Evolutionary conservation across 352 stramenopile genomes (phyloP), one percentile per base, ranked within the genome.

Genomic region (Phytophthora fragariaefolia): DNA sequence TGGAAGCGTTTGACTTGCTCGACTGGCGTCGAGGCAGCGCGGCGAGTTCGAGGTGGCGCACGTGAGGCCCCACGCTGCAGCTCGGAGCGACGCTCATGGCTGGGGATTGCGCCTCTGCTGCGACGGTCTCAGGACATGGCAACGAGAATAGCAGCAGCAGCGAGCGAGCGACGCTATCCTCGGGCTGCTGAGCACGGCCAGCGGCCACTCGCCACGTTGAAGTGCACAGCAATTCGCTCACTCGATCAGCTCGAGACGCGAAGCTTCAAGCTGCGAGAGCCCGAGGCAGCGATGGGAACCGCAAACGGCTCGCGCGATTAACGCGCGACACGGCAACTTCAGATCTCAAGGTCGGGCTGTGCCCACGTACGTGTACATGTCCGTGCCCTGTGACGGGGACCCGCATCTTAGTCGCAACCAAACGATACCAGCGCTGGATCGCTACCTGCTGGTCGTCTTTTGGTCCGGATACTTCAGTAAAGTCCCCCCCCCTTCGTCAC

Each of bases 311-410:
- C n/a, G n/a, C n/a, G n/a, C n/a, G n/a, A n/a, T n/a, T n/a, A n/a
- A n/a, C n/a, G n/a, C n/a, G n/a, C 38, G 7, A 46, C 13, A 12
- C 43, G 20, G 22, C 43, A 7, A 28, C 43, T 50, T 50, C 40
- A 55, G 45, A 64, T 32, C 23, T 49, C 30, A 7, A 18, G 23
- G 40, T 60, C 49, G 59, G 49, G 20, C 59, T 22, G 40, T 34
- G 52, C 56, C 20, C 50, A 15, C 43, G 20, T 26, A n/a, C 22
- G 49, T 27, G 18, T 10, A 50, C 30, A 48, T 15, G 15, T 62
- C 48, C n/a, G 12, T n/a, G 50, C 24, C 36, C 46, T 70, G 62
- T 70, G 62, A 52, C 62, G 47, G 62, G 62, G 62, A 12, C 43
- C 10, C n/a, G 30, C 9, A 58, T 45, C 22, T 53, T 34, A n/a